Conservation (phyloP, 805 yeast genomes). For the Pichia manshurica region DNA sequence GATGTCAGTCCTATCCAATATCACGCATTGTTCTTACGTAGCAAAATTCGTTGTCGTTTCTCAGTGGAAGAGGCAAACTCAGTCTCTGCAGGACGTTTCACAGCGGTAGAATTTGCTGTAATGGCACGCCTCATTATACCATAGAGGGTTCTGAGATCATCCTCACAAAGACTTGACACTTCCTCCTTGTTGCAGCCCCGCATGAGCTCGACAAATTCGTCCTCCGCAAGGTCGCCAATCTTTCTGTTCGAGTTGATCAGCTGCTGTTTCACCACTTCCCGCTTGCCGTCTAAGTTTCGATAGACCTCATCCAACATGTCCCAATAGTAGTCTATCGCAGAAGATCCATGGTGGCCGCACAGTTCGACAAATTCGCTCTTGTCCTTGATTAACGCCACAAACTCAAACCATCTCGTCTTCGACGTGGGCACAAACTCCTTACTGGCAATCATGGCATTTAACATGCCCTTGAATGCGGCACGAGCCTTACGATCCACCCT, state of each 20-base stretch:
- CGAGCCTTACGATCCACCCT: conserved; percentile 63
- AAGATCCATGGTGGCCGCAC: conserved; percentile 73
- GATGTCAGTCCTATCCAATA: no score
- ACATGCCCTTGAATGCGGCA: conserved; percentile 45
- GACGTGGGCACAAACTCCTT: conserved; percentile 35
- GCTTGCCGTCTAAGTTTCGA: conserved; percentile 49
- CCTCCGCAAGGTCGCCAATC: conserved; percentile 5
- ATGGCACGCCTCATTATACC: neutral
- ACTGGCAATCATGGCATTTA: conserved; percentile 32
- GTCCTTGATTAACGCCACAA: conserved; percentile 45
- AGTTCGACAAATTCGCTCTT: conserved; percentile 54
- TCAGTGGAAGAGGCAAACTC: neutral
- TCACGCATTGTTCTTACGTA: conserved; percentile 5
- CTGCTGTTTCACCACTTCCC: conserved; percentile 51
- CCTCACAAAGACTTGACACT: neutral
- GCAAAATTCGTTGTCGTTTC: conserved; percentile 5
- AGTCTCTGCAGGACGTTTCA: neutral
- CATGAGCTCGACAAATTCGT: conserved; percentile 15
- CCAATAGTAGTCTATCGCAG: conserved; percentile 70
- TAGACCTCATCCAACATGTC: conserved; percentile 63
- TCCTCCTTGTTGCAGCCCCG: conserved; percentile 4
- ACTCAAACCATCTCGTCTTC: conserved; percentile 53
- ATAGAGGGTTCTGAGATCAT: neutral
- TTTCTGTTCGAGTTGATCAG: conserved; percentile 27
- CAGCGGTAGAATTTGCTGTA: neutral